A percentile compares a stretch with the other conserved stretches of the same genome.
phyloP scores from a whole-genome alignment of 768 basidiomycete species.

The Epithele typhae region DNA sequence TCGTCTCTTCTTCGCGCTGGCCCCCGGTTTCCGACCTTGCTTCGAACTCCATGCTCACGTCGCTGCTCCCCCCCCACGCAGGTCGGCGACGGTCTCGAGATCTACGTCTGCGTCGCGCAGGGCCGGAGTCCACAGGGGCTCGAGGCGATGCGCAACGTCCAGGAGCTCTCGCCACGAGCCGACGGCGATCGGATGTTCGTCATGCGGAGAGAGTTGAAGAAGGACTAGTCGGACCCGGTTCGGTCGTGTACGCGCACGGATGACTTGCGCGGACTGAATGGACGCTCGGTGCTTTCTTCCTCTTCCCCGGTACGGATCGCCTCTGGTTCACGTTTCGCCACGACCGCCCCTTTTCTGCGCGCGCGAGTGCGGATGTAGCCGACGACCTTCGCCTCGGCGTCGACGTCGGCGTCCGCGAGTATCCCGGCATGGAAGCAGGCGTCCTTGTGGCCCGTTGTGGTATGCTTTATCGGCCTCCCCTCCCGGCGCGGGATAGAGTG shows the following conservation, averaged over 20 bases:
- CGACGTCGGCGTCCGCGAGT: too few relatives aligned
- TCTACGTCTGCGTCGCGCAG: conserved; percentile 78
- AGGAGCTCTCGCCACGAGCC: conserved; percentile 56
- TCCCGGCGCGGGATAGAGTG: conserved; percentile 6
- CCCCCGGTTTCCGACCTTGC: neutral
- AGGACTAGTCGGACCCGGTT: conserved; percentile 45
- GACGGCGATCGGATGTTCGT: conserved; percentile 78
- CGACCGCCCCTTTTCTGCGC: too few relatives aligned
- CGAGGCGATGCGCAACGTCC: conserved; percentile 48
- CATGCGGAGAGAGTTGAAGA: conserved; percentile 75
- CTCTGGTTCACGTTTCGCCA: too few relatives aligned
- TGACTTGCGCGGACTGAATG: neutral
- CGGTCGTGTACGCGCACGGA: neutral
- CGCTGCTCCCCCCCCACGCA: conserved; percentile 23
- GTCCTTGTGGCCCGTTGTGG: too few relatives aligned
- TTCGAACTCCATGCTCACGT: neutral
- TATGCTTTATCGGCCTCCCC: conserved; percentile 4
- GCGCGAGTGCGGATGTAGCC: too few relatives aligned
- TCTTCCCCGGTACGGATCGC: too few relatives aligned
- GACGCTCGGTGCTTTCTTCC: conserved; percentile 7
- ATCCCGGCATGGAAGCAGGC: too few relatives aligned
- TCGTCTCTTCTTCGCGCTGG: neutral
- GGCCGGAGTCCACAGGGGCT: conserved; percentile 58
- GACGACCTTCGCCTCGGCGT: too few relatives aligned
- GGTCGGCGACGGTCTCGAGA: conserved; percentile 96